A percentile compares a stretch with the other conserved stretches of the same genome.
phyloP scores from a whole-genome alignment of 306 rosid genomes.

The Inga laurina region DNA sequence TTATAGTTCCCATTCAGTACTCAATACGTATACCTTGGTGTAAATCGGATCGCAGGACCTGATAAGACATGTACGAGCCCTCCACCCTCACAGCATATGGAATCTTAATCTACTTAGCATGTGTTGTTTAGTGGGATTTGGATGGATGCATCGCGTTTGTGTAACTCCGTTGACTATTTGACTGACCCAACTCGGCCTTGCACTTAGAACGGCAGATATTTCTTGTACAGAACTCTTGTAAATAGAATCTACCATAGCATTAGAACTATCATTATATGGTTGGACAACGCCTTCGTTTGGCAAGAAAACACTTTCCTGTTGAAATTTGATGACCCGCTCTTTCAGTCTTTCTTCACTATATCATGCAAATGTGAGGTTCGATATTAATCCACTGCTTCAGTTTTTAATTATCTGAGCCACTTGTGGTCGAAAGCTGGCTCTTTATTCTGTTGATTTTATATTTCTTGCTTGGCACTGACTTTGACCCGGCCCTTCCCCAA shows the following conservation, averaged over 20 bases:
- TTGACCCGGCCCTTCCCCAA: neutral
- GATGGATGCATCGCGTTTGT: conserved; percentile 11
- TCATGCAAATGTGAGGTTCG: neutral
- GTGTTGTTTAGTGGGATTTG: neutral
- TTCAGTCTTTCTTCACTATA: neutral
- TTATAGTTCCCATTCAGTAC: neutral
- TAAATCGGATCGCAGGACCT: conserved; percentile 56
- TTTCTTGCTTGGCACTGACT: neutral
- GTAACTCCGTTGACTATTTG: neutral
- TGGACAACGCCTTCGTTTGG: neutral
- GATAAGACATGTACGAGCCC: conserved; percentile 87
- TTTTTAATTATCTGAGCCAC: neutral
- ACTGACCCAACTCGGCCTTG: neutral
- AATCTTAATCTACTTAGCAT: conserved; percentile 38
- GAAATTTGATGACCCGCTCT: neutral
- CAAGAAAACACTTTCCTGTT: neutral
- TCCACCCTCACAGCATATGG: conserved; percentile 90
- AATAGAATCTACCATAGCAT: neutral
- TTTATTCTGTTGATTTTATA: neutral
- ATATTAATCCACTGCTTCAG: neutral
- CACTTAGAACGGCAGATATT: neutral
- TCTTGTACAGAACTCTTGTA: neutral
- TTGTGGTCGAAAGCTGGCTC: neutral
- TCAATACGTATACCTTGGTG: conserved; percentile 23
- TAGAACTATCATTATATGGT: neutral